Base-by-base conservation (phyloP, 192 early-diverging fungal species). In the Thamnidium elegans region DNA sequence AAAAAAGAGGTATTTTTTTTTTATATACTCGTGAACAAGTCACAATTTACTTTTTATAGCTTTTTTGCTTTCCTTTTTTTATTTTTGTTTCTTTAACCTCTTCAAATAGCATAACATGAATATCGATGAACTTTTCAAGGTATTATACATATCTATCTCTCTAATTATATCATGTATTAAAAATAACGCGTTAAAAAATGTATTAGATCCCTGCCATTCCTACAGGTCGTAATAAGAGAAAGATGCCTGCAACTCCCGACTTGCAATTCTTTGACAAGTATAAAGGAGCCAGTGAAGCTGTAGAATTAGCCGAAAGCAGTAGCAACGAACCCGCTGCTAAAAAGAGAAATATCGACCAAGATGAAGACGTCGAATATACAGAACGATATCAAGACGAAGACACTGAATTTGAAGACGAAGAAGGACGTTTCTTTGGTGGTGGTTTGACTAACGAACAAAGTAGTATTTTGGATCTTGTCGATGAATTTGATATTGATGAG, bases 391-490 rank as follows among this genome's bases (percentile, higher is more conserved):
- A 36, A 44, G 55, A 69, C 65, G 30, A 45, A 19, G 74, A 62
- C 4, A 42, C 64, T 20, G 83, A 79, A 10, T 86, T 86, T 32
- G 91, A 93, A 55, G 87, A 88, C 32, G 90, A 90, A 50, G 89
- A 83, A 19, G 89, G 86, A 17, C 85, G 92, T 1, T 91, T 95
- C 58, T 90, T 88, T 80, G 89, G 89, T 3, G 91, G 90, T 73
- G 94, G 93, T 13, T 81, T 96, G 52, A 87, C 84, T 0, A 79
- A 80, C 3, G 79, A 89, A 43, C 90, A 95, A 66, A 88, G 90
- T 63, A 74, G 77, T 54, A 86, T 98, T 42, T 73, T 92, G 55
- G 85, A 87, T 45, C 83, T 92, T 71, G 93, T 98, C 26, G 93
- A 98, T 69, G 82, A 91, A 6, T 85, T 81, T 47, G 94, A 94